phyloP scores from a whole-genome alignment of 148 eudicot genomes.

The Amaranthus hypochondriacus region DNA sequence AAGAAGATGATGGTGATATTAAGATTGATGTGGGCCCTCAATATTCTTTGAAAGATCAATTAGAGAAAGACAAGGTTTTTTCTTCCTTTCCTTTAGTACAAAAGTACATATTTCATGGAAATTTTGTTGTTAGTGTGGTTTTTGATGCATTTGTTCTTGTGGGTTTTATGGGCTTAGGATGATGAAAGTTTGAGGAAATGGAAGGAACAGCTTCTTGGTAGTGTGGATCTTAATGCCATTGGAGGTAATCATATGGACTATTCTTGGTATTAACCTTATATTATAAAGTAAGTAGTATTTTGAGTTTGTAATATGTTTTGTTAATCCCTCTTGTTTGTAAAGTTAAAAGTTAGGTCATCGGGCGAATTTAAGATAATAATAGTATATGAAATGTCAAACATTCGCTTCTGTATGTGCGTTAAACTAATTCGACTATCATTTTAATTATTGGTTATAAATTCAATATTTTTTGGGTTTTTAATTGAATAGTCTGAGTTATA shows the following conservation, averaged over 20 bases:
- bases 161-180: constrained; percentile 45
- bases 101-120: background rate
- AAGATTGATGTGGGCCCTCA: constrained; percentile 78
- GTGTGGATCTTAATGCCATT: constrained; percentile 66
- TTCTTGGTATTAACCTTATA: background rate
- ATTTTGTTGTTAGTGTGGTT: constrained; percentile 4
- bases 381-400: no score
- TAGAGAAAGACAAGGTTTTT: constrained; percentile 82
- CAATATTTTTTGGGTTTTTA: no score
- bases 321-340: background rate
- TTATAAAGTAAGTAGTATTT: background rate
- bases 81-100: background rate
- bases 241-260: constrained; percentile 48
- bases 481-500: no score
- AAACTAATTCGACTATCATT: no score
- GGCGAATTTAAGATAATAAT: no score
- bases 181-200: constrained; percentile 96
- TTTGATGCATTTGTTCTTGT: background rate
- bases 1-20: constrained; percentile 35
- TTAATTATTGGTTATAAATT: no score
- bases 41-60: constrained; percentile 64
- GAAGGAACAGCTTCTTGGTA: constrained; percentile 91
- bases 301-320: background rate
- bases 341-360: no score
- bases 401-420: no score